Conservation (phyloP, 805 yeast species). For the Metschnikowia bowlesiae region DNA sequence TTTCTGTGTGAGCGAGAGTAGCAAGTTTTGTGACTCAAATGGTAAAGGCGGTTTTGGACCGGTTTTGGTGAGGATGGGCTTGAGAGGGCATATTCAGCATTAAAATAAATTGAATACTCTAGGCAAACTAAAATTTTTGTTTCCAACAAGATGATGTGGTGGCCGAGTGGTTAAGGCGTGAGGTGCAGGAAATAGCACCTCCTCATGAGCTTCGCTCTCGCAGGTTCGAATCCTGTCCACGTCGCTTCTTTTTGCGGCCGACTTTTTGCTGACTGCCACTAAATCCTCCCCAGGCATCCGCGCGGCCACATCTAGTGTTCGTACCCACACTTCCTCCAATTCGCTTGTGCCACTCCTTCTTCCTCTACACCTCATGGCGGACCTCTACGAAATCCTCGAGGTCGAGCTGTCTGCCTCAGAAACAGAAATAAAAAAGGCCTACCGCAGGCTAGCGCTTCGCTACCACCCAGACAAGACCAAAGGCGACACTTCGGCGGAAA, state of each 20-base stretch:
- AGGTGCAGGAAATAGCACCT: conserved; percentile 23
- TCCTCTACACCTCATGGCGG: conserved; percentile 4
- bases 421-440: conserved; percentile 77
- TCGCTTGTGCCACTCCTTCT: too few relatives aligned
- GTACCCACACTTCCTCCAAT: too few relatives aligned
- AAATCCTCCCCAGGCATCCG: background rate
- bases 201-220: conserved; percentile 25
- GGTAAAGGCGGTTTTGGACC: too few relatives aligned
- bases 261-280: background rate
- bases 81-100: too few relatives aligned
- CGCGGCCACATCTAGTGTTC: background rate
- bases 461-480: conserved; percentile 88
- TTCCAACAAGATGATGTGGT: conserved; percentile 16
- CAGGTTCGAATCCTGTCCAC: conserved; percentile 26
- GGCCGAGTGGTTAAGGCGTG: conserved; percentile 27
- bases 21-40: too few relatives aligned
- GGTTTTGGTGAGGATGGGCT: too few relatives aligned
- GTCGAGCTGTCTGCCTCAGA: conserved; percentile 61
- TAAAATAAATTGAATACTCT: too few relatives aligned
- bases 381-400: conserved; percentile 65
- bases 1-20: too few relatives aligned
- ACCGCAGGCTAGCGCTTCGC: conserved; percentile 73
- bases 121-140: too few relatives aligned
- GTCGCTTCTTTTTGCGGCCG: conserved; percentile 14
- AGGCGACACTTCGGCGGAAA: conserved; percentile 66